Base-by-base conservation (phyloP, 768 basidiomycete genomes). In the Trametes cingulata region DNA sequence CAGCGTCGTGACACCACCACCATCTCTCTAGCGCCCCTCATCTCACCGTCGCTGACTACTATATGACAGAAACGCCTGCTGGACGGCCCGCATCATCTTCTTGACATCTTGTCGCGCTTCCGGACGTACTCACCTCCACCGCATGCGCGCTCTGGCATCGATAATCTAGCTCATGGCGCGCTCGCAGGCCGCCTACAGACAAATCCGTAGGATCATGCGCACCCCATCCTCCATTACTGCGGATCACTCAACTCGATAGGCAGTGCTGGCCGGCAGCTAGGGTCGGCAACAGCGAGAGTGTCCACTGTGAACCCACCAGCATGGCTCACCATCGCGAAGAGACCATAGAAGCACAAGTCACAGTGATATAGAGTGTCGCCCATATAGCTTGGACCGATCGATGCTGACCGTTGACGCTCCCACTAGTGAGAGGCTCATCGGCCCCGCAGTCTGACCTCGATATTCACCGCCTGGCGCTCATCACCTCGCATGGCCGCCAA, bases 51-150 rank as follows among this genome's bases (percentile, higher is more conserved):
- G 56, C 47, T 50, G 47, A 50, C 54, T 56, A 56, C 54, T 2
- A 9, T 19, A 17, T 45, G 42, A 47, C 39, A 49, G 45, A 41
- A 39, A 57, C 39, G 55, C 55, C 27, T 56, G 37, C 47, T 39
- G n/a, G 37, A 41, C 56, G 47, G 58, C 52, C 45, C 50, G 58
- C 36, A 60, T 52, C 51, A 52, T 45, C 58, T 60, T 47, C 42
- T 39, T 59, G 43, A 59, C 51, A 59, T 51, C 58, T 60, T 19
- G n/a, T 40, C 37, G 43, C 51, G 47, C 40, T 49, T 58, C 45
- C 25, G 25, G 35, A n/a, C 37, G 19, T 39, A 36, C 20, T n/a
- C 15, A 27, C n/a, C 57, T 17, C 22, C 45, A 22, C 13, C 25
- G 25, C 19, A 36, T 10, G 14, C 41, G 39, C 27, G 40, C 15